These are phyloP conservation scores for Spathaspora hagerdaliae DNA, from an alignment of 805 yeast species.

Conservation along the genomic window DNA sequence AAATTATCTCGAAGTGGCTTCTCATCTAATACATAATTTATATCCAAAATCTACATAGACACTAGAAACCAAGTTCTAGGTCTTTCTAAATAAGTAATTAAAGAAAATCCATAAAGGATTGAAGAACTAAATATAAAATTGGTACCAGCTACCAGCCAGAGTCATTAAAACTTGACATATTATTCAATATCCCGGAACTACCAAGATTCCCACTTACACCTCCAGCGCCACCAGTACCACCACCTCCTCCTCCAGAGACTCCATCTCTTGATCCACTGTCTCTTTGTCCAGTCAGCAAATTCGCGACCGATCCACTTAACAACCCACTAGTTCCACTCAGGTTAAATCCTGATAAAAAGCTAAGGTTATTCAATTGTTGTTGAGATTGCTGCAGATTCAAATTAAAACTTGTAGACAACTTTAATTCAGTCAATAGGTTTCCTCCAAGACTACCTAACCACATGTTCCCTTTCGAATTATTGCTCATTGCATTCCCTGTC, in stretches of 20 bases:
- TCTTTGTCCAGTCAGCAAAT: background rate
- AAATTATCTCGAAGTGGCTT: no score
- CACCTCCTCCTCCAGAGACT: background rate
- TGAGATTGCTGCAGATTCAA: background rate
- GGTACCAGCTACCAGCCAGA: constrained; percentile 1
- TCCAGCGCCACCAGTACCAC: background rate
- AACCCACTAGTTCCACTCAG: background rate
- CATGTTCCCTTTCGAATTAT: background rate
- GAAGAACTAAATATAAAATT: background rate
- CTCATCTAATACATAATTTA: no score
- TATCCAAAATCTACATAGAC: no score
- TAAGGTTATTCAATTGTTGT: background rate
- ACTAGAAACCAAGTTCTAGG: no score
- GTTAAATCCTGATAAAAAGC: background rate
- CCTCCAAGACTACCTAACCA: no score
- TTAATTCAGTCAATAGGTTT: background rate
- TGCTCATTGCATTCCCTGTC: background rate
- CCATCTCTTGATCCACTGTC: background rate
- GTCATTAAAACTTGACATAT: constrained; percentile 1
- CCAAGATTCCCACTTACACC: background rate
- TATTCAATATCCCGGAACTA: constrained; percentile 1
- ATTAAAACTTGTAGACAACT: background rate
- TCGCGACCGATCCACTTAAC: background rate
- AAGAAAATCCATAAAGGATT: background rate
- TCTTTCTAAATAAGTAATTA: no score